Evolutionary conservation across 1,284 basidiomycete genomes (phyloP), one percentile per base, ranked within the genome.

Genomic region (Leccinum huronense): DNA sequence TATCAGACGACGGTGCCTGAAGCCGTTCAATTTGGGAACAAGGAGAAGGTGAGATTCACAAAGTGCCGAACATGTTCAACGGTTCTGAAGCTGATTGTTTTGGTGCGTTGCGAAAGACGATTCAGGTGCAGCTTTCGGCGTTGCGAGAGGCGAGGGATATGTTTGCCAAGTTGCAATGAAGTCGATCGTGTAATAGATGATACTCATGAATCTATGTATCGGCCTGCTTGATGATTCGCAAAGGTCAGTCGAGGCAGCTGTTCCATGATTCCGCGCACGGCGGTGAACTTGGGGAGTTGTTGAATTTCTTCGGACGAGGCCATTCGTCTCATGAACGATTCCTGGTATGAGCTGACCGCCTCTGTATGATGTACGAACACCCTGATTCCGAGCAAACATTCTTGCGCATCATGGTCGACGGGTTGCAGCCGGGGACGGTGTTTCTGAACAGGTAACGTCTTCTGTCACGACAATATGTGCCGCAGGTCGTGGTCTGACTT

Each of bases 301-400:
- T 27, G 23, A 34, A 27, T 27, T 27, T 2, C 4, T 57, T 10
- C 89, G 86, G 91, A 89, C 59, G 94, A 97, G 75, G 95, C 95
- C 0, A 79, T 98, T 62, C 74, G 78, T 38, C 83, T 97, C 36
- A 98, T 98, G 93, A 98, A 98, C 77, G 95, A 98, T 77, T 97
- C 95, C n/a, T 86, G 85, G 1, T 98, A 96, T 74, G 96, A 96
- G 13, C 82, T 98, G 40, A 98, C 96, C 1, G 93, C 94, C 1
- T 95, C 93, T 23, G 23, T 27, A 27, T 27, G 23, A 33, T 98
- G 96, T 96, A 97, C 96, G 0, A 34, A 10, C 9, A 3, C 10
- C 33, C 33, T 33, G 33, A 33, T 10, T 33, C 33, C 33, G 9
- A 34, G 33, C 3, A 10, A 34, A 10, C 9, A 34, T 34, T 34